Conservation (phyloP, 2,329 filamentous ascomycete genomes). For the Fusarium xyrophilum region DNA sequence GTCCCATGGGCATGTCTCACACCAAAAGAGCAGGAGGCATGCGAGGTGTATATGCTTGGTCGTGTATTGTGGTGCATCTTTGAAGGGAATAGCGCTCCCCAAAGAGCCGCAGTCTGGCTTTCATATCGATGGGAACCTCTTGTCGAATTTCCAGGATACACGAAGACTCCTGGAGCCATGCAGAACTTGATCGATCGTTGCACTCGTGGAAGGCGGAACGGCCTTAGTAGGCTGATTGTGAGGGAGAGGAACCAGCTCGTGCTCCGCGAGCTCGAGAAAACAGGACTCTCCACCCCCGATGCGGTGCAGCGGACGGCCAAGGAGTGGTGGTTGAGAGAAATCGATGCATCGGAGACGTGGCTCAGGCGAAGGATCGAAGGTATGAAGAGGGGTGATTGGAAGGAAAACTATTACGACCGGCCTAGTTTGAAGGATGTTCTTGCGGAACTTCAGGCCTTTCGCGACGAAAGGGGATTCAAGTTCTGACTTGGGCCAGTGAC, state of each 20-base stretch:
- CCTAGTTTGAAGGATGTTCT: slow-evolving; percentile 56
- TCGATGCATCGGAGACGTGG: slow-evolving; percentile 57
- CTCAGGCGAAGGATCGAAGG: slow-evolving; percentile 50
- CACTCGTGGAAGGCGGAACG: slow-evolving; percentile 56
- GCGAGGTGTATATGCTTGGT: slow-evolving; percentile 69
- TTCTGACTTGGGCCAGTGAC: slow-evolving; percentile 14
- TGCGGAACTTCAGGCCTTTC: slow-evolving; percentile 42
- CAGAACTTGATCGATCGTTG: slow-evolving; percentile 59
- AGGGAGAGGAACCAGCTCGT: slow-evolving; percentile 56
- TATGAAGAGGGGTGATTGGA: slow-evolving; percentile 54
- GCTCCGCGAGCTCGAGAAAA: slow-evolving; percentile 46
- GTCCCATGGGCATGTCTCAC: slow-evolving; percentile 63
- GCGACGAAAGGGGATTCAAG: slow-evolving; percentile 28
- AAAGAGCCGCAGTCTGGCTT: slow-evolving; percentile 64
- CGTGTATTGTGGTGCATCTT: slow-evolving; percentile 69
- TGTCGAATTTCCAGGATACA: slow-evolving; percentile 63
- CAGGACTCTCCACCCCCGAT: slow-evolving; percentile 46
- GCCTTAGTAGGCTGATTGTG: slow-evolving; percentile 54
- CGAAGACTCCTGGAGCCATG: slow-evolving; percentile 54
- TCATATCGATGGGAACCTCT: slow-evolving; percentile 64
- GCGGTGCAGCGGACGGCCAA: slow-evolving; percentile 50
- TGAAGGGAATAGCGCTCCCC: slow-evolving; percentile 64
- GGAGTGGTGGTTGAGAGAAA: slow-evolving; percentile 58
- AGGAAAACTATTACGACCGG: slow-evolving; percentile 58
- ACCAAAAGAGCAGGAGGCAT: slow-evolving; percentile 59